These are phyloP conservation scores for Linnemannia elongata DNA, from an alignment of 192 early-diverging fungal species.

Conservation along the genomic window DNA sequence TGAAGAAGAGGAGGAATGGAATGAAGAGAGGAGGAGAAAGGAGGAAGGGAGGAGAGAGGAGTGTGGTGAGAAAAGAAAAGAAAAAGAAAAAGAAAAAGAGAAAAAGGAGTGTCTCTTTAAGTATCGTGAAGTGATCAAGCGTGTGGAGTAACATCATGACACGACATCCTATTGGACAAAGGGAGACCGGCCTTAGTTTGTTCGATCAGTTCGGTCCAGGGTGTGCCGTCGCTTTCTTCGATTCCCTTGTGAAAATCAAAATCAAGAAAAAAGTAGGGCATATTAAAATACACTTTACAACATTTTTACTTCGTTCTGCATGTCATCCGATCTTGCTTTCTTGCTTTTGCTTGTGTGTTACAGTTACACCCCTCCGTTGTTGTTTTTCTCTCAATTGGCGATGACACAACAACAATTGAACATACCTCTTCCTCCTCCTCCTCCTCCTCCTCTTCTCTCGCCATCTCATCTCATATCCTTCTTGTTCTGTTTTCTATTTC, in stretches of 20 bases:
- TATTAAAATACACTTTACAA: not conserved
- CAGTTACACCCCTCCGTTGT: not conserved
- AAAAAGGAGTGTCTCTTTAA: not conserved
- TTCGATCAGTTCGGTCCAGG: conserved; percentile 6
- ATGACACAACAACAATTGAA: conserved; percentile 9
- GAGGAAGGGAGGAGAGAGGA: not conserved
- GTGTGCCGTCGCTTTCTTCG: conserved; percentile 9
- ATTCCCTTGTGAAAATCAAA: conserved; percentile 10
- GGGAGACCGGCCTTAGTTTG: not conserved
- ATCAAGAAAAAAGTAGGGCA: not conserved
- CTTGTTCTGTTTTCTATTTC: not conserved
- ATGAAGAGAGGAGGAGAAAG: conserved; percentile 5
- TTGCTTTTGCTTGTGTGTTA: not conserved
- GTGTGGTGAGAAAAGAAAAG: not conserved
- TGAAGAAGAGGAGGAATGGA: not conserved
- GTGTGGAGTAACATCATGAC: not conserved
- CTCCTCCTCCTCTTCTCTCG: not conserved
- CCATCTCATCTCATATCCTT: conserved; percentile 6
- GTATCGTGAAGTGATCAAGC: not conserved
- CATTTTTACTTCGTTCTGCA: not conserved
- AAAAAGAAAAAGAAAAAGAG: conserved; percentile 11
- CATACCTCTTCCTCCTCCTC: not conserved
- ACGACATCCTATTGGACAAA: not conserved
- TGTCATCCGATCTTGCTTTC: not conserved
- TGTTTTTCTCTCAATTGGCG: not conserved